Conservation (phyloP, 306 rosid genomes). For the Lupinus albus region DNA sequence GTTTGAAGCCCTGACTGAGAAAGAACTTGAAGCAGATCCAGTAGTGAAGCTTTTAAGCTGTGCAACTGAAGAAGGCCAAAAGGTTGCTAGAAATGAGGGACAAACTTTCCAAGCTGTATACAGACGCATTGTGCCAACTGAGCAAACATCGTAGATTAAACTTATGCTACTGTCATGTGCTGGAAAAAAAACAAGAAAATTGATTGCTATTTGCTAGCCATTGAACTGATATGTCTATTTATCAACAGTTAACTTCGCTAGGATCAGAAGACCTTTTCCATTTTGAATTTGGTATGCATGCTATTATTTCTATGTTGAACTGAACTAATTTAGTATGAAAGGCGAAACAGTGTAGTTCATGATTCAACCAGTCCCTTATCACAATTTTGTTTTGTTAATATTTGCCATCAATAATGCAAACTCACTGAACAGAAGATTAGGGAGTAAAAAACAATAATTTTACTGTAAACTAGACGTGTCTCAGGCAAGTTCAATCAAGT, state of each 20-base stretch:
- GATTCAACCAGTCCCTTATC: background rate
- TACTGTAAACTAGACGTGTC: conserved; percentile 10
- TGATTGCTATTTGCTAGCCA: background rate
- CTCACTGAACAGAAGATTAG: background rate
- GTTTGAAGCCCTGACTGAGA: conserved; percentile 70
- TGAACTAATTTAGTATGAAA: conserved; percentile 9
- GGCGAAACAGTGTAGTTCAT: conserved; percentile 12
- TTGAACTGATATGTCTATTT: background rate
- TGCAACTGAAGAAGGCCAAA: conserved; percentile 97
- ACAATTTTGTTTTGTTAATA: conserved; percentile 26
- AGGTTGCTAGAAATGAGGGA: conserved; percentile 94
- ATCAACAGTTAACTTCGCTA: background rate
- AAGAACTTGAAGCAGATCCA: conserved; percentile 86
- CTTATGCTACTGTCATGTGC: conserved; percentile 8
- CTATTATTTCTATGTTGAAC: conserved; percentile 33
- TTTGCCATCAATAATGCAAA: conserved; percentile 8
- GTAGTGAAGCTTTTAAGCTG: conserved; percentile 70
- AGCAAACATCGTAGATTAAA: conserved; percentile 45
- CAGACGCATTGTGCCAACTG: conserved; percentile 61
- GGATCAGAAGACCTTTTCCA: conserved; percentile 9
- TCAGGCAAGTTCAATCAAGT: conserved; percentile 37
- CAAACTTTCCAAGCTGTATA: conserved; percentile 77
- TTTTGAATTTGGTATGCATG: conserved; percentile 11
- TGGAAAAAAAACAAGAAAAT: background rate
- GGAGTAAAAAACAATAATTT: background rate